Percentiles rank a stretch among this genome's conserved stretches.
Evolutionary conservation across 2,329 filamentous ascomycete genomes (phyloP).

Genomic region (Claviceps digitariae): DNA sequence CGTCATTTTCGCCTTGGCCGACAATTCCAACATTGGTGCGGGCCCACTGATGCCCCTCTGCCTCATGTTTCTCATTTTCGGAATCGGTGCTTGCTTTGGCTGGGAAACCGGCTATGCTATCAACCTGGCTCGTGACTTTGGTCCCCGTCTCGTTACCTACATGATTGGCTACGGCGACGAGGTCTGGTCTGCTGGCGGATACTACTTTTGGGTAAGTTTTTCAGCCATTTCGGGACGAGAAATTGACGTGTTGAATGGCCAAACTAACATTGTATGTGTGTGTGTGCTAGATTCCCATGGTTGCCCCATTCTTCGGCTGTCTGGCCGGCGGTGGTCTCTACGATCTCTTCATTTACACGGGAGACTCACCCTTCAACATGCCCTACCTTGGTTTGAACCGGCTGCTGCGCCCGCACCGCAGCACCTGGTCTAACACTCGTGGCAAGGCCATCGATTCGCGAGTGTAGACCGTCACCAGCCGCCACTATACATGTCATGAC

Average conservation of each 20-base stretch:
- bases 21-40: slow-evolving; percentile 41
- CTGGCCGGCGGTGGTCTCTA: slow-evolving; percentile 53
- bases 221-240: background rate
- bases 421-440: slow-evolving; percentile 25
- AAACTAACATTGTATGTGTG: background rate
- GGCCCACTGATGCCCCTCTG: slow-evolving; percentile 42
- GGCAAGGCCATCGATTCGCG: slow-evolving; percentile 10
- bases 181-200: slow-evolving; percentile 53
- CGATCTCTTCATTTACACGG: slow-evolving; percentile 55
- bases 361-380: slow-evolving; percentile 56
- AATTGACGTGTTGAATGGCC: too few relatives aligned
- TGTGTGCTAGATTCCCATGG: slow-evolving; percentile 48
- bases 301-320: slow-evolving; percentile 54
- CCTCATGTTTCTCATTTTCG: slow-evolving; percentile 61
- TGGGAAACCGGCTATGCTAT: slow-evolving; percentile 69
- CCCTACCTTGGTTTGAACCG: slow-evolving; percentile 50
- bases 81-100: slow-evolving; percentile 58
- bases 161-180: slow-evolving; percentile 53
- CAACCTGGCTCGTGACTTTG: slow-evolving; percentile 60
- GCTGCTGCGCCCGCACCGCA: slow-evolving; percentile 23
- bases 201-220: slow-evolving; percentile 55
- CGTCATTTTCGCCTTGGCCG: slow-evolving; percentile 55
- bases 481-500: too few relatives aligned
- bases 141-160: slow-evolving; percentile 52
- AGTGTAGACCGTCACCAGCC: slow-evolving; percentile 7